These are phyloP conservation scores for Phytophthora colocasiae DNA, from an alignment of 352 stramenopile species.

Conservation along the genomic window DNA sequence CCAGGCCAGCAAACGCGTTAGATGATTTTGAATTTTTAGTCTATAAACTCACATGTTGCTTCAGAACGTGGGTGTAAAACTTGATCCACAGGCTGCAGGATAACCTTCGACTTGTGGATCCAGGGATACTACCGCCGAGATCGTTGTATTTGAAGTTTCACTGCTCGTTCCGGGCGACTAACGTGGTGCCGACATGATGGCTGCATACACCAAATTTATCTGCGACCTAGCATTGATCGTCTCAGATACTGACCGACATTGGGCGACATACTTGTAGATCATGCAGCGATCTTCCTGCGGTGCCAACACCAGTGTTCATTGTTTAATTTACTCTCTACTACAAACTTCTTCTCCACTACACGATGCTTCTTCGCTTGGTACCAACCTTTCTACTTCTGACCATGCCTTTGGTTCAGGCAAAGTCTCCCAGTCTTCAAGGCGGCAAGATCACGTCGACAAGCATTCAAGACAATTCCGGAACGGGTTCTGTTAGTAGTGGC, in stretches of 20 bases:
- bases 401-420: slow-evolving; percentile 1
- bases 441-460: slow-evolving; percentile 29
- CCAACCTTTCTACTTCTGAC: slow-evolving; percentile 13
- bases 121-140: neutral
- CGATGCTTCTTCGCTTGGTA: slow-evolving; percentile 10
- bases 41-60: neutral
- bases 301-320: slow-evolving; percentile 12
- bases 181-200: slow-evolving; percentile 17
- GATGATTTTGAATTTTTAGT: neutral
- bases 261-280: neutral
- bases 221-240: slow-evolving; percentile 21
- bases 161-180: slow-evolving; percentile 9
- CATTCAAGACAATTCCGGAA: slow-evolving; percentile 18
- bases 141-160: slow-evolving; percentile 13
- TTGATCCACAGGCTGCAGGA: slow-evolving; percentile 15
- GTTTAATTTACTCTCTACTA: slow-evolving; percentile 21
- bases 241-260: neutral
- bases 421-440: slow-evolving; percentile 9
- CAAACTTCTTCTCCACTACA: neutral
- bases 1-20: no score
- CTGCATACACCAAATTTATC: slow-evolving; percentile 25
- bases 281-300: slow-evolving; percentile 7
- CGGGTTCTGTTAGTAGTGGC: slow-evolving; percentile 17
- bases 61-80: slow-evolving; percentile 9
- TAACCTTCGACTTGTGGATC: slow-evolving; percentile 23